Evolutionary conservation across 108 stramenopile genomes (phyloP), one percentile per base, ranked within the genome.

Genomic region (Nitzschia sp.): DNA sequence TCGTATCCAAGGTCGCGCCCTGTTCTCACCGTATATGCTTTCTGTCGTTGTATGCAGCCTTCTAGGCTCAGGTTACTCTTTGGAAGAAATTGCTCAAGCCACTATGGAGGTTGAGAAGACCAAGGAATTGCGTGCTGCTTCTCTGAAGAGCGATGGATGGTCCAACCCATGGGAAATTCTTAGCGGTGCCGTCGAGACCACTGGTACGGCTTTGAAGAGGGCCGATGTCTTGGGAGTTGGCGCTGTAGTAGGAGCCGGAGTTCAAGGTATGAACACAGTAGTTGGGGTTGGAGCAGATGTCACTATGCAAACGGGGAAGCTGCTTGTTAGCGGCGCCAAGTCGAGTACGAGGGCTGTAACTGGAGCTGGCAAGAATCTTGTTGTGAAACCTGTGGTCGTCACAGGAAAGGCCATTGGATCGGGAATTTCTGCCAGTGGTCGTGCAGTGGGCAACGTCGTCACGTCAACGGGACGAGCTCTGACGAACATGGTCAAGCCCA

Each of bases 61-160:
- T 17, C 41, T 74, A 19, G 57, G 26, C 11, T 66, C 65, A n/a
- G 73, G 73, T 17, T 67, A 74, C 34, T 59, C 57, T 6, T 21
- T 74, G 8, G 73, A 74, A 38, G 59, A 74, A 8, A 66, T 74
- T 67, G 73, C 57, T 6, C 24, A 61, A n/a, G 57, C 73, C 6
- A 74, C 64, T 15, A 15, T 59, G 39, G 56, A 50, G 8, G 65
- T 37, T 11, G 42, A 74, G 40, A 41, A 60, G 34, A 54, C 64
- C 14, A 66, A 67, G 58, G 12, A 50, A 20, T 24, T 50, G 50
- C 21, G 72, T 2, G 63, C 56, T 8, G 64, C 65, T 14, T 73
- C 72, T 2, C 46, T 73, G 29, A 64, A 57, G 12, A 51, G 15
- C 15, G 48, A 54, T 9, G 72, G 64, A 9, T 50, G 63, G 64